Conservation (phyloP, 257 asterid species). For the Solanum verrucosum region DNA sequence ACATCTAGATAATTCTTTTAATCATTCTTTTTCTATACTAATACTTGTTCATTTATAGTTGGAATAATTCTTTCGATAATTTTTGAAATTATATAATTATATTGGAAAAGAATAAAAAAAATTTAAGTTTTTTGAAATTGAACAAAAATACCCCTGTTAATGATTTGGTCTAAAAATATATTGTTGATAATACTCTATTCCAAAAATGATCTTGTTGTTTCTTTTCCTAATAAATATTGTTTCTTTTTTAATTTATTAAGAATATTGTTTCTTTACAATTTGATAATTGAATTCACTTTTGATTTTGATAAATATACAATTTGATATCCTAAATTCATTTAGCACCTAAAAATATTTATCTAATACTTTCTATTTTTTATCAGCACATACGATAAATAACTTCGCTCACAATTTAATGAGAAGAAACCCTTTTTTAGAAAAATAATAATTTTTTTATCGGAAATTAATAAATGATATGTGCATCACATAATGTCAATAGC, state of each 20-base stretch:
- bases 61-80: neutral
- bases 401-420: neutral
- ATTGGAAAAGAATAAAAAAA: neutral
- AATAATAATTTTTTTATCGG: too few relatives aligned
- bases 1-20: neutral
- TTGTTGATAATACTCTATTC: too few relatives aligned
- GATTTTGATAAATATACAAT: neutral
- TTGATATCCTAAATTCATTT: neutral
- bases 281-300: neutral
- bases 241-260: too few relatives aligned
- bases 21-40: neutral
- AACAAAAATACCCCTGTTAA: neutral
- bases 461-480: too few relatives aligned
- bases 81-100: neutral
- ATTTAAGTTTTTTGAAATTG: neutral
- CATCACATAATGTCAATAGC: neutral
- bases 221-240: too few relatives aligned
- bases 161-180: too few relatives aligned
- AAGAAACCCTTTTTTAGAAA: neutral
- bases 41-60: neutral
- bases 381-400: neutral
- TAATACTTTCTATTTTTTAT: neutral
- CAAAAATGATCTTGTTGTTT: too few relatives aligned
- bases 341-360: neutral
- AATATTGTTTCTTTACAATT: too few relatives aligned